Evolutionary conservation across 768 basidiomycete species (phyloP).

Genomic region (Phaeolepiota aurea): DNA sequence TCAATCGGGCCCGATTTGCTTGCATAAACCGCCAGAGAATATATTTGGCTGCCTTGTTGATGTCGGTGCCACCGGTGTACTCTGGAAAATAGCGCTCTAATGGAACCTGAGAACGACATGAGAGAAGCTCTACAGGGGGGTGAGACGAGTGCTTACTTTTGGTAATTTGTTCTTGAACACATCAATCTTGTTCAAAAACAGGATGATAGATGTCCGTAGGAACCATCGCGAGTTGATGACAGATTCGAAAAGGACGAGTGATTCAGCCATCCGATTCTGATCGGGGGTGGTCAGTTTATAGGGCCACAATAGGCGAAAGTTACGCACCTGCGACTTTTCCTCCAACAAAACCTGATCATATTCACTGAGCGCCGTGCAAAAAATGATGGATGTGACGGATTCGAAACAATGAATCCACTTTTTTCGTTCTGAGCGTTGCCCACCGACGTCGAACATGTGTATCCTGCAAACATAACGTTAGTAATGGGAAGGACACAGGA

Average conservation of each 20-base stretch:
- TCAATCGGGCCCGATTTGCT: conserved; percentile 74
- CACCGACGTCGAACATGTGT: conserved; percentile 75
- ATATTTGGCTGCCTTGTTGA: conserved; percentile 92
- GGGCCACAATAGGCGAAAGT: background rate
- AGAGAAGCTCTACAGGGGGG: too few relatives aligned
- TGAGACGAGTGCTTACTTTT: too few relatives aligned
- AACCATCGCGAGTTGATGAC: conserved; percentile 95
- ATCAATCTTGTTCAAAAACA: conserved; percentile 93
- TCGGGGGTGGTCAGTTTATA: background rate
- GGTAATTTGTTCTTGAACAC: conserved; percentile 86
- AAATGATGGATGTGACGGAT: conserved; percentile 60
- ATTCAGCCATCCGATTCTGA: conserved; percentile 91
- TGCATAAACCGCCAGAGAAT: conserved; percentile 95
- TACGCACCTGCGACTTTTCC: conserved; percentile 52
- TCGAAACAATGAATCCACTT: conserved; percentile 64
- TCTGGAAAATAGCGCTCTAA: conserved; percentile 80
- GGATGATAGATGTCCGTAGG: conserved; percentile 82
- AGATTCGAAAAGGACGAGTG: conserved; percentile 82
- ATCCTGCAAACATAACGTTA: conserved; percentile 34
- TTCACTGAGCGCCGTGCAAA: conserved; percentile 64
- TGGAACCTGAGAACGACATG: conserved; percentile 41
- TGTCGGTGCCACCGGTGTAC: conserved; percentile 81
- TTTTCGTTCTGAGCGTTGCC: conserved; percentile 74
- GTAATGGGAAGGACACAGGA: too few relatives aligned
- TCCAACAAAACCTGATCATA: conserved; percentile 70